A percentile compares a stretch with the other conserved stretches of the same genome.
phyloP scores from a whole-genome alignment of 2,329 filamentous ascomycete genomes.

The Penicillium sp. region DNA sequence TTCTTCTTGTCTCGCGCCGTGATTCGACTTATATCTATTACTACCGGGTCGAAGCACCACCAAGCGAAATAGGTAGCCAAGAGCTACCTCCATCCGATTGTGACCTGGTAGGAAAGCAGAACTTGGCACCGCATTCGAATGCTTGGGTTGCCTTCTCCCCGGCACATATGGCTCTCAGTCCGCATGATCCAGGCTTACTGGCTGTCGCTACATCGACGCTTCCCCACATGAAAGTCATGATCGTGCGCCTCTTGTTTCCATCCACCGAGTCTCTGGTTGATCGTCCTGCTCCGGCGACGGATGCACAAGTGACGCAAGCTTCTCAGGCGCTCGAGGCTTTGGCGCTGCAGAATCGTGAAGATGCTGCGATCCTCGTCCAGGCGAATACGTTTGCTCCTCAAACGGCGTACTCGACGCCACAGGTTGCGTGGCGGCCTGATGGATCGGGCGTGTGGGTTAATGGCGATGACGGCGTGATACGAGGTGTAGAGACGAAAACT shows the following conservation, averaged over 20 bases:
- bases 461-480: slow-evolving; percentile 57
- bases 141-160: slow-evolving; percentile 61
- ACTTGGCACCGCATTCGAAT: slow-evolving; percentile 57
- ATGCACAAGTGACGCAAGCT: slow-evolving; percentile 42
- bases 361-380: slow-evolving; percentile 55
- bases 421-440: slow-evolving; percentile 56
- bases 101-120: slow-evolving; percentile 51
- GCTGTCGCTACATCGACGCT: slow-evolving; percentile 57
- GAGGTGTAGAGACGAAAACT: slow-evolving; percentile 54
- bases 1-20: slow-evolving; percentile 51
- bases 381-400: slow-evolving; percentile 58
- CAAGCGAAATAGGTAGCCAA: neutral
- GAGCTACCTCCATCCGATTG: slow-evolving; percentile 20
- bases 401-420: slow-evolving; percentile 58
- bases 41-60: slow-evolving; percentile 36
- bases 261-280: slow-evolving; percentile 16
- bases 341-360: slow-evolving; percentile 51
- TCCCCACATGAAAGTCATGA: slow-evolving; percentile 58
- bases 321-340: slow-evolving; percentile 49
- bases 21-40: slow-evolving; percentile 57
- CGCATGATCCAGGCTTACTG: slow-evolving; percentile 49
- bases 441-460: slow-evolving; percentile 59
- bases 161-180: slow-evolving; percentile 51
- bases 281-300: slow-evolving; percentile 5
- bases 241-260: slow-evolving; percentile 54